phyloP scores from a whole-genome alignment of 139 green algal genomes.

The Picochlorum sp. region DNA sequence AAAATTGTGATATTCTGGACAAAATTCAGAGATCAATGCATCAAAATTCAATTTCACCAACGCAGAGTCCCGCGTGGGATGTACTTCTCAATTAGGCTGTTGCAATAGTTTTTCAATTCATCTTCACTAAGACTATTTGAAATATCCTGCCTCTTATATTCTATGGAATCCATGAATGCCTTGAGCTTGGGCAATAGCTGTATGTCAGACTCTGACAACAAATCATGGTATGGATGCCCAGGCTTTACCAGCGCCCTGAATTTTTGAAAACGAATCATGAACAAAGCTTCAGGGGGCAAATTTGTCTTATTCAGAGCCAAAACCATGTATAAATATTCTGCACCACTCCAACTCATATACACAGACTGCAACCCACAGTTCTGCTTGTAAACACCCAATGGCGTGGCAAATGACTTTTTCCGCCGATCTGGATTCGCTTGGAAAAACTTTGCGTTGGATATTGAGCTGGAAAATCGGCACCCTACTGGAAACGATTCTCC shows the following conservation, averaged over 20 bases:
- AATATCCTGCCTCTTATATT: constrained; percentile 23
- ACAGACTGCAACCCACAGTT: constrained; percentile 34
- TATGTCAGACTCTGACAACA: constrained; percentile 52
- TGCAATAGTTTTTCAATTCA: constrained; percentile 51
- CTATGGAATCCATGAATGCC: constrained; percentile 53
- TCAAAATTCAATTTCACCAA: constrained; percentile 27
- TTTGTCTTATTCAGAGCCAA: constrained; percentile 46
- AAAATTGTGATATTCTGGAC: constrained; percentile 1
- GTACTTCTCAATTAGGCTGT: constrained; percentile 59
- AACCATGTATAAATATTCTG: constrained; percentile 81
- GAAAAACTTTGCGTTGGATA: constrained; percentile 53
- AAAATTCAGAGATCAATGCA: constrained; percentile 5
- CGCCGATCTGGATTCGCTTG: constrained; percentile 66
- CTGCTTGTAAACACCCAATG: constrained; percentile 51
- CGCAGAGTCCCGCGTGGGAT: constrained; percentile 38
- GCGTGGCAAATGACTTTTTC: constrained; percentile 38
- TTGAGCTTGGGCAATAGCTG: constrained; percentile 56
- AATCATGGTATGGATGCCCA: constrained; percentile 50
- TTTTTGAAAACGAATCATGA: constrained; percentile 55
- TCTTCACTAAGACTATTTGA: constrained; percentile 9
- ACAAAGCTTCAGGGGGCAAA: constrained; percentile 67
- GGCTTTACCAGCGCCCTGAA: constrained; percentile 36
- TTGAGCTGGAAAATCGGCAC: constrained; percentile 62
- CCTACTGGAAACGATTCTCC: constrained; percentile 79
- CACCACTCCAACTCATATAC: constrained; percentile 59